Evolutionary conservation across 768 basidiomycete species (phyloP), one percentile per base, ranked within the genome.

Genomic region (Mycena haematopus): DNA sequence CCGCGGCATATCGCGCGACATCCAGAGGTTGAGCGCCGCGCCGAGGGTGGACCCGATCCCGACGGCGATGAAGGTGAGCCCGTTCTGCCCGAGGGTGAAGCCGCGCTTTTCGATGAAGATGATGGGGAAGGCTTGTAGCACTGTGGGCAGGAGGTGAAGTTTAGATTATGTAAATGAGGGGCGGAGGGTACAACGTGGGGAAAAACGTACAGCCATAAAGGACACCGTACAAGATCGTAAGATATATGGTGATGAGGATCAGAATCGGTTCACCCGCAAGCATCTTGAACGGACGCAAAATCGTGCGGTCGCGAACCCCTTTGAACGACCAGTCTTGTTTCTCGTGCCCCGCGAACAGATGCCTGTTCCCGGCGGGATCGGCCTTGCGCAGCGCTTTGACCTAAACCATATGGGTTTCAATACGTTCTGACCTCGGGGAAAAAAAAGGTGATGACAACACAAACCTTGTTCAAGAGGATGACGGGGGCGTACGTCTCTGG

Each of bases 401-500:
- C 77, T 77, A 24, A 68, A 52, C 54, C 33, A 14, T 17, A 9
- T 46, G n/a, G n/a, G n/a, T 15, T 22, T 2, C 2, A 42, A n/a
- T 6, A n/a, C n/a, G n/a, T n/a, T n/a, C 5, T 19, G 19, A 6
- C 4, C 15, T 6, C 14, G 40, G 6, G 19, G 15, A 42, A n/a
- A 5, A 17, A 19, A n/a, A 42, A 17, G 40, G 6, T n/a, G n/a
- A n/a, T n/a, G n/a, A n/a, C n/a, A n/a, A n/a, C n/a, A n/a, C 15
- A 8, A 3, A 75, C 77, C 67, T 83, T 84, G 52, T 78, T 73
- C 17, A 76, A 74, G 7, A 91, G 78, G 11, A 90, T 72, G 9
- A 87, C 77, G 0, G 90, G 88, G 0, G 83, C 85, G 65, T 86
- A 91, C 9, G 90, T 90, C 74, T 92, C 90, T 0, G 88, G 88